These are phyloP conservation scores for Rugosomyces carneus DNA, from an alignment of 1,284 basidiomycete genomes.

Conservation along the genomic window DNA sequence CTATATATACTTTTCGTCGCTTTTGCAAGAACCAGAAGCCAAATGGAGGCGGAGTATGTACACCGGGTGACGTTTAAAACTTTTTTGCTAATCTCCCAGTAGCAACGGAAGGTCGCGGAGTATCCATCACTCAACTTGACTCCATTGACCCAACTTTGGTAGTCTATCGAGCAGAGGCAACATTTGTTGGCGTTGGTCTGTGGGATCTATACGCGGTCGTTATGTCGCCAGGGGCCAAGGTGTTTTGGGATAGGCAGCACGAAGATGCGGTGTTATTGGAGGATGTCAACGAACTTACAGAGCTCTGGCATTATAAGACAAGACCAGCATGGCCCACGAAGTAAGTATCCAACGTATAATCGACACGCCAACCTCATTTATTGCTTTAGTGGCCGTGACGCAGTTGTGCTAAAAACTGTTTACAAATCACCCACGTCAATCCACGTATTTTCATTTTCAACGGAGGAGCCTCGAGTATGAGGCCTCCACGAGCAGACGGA, in stretches of 20 bases:
- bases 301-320: constrained; percentile 87
- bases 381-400: constrained; percentile 73
- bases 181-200: constrained; percentile 92
- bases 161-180: constrained; percentile 94
- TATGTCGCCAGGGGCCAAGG: constrained; percentile 74
- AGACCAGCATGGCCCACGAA: constrained; percentile 89
- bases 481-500: constrained; percentile 48
- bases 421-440: constrained; percentile 96
- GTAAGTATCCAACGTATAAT: constrained; percentile 38
- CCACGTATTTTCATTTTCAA: constrained; percentile 95
- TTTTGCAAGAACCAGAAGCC: constrained; percentile 96
- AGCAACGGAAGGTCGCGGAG: constrained; percentile 83
- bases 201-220: constrained; percentile 96
- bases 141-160: constrained; percentile 97
- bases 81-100: constrained; percentile 9
- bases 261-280: constrained; percentile 84
- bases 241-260: constrained; percentile 87
- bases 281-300: constrained; percentile 88
- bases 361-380: constrained; percentile 14
- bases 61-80: constrained; percentile 7
- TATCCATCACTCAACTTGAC: constrained; percentile 92
- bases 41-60: constrained; percentile 89
- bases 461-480: constrained; percentile 88
- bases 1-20: constrained; percentile 97
- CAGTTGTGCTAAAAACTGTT: constrained; percentile 88